Evolutionary conservation across 805 yeast genomes (phyloP).

Genomic region (Saccharomycopsis malanga): DNA sequence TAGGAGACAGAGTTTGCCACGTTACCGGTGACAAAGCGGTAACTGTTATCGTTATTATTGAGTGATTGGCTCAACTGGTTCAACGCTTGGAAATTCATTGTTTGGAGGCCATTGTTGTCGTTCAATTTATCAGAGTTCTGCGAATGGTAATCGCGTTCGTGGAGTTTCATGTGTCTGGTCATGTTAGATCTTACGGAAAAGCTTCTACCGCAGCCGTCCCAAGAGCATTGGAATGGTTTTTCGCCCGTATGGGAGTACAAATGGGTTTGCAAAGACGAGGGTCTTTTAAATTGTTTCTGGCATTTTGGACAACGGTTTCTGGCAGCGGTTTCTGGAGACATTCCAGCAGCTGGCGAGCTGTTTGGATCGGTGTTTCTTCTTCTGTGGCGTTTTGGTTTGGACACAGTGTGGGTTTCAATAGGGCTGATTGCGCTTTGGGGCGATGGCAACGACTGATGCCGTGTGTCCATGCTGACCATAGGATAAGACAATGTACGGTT

Average conservation of each 20-base stretch:
- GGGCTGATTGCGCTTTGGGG: background rate
- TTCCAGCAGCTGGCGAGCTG: constrained; percentile 24
- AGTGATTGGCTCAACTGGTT: background rate
- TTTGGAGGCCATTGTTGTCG: background rate
- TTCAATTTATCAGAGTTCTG: background rate
- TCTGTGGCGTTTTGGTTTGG: constrained; percentile 16
- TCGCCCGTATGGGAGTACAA: constrained; percentile 77
- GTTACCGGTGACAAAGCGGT: too few species aligned
- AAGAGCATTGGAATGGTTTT: constrained; percentile 58
- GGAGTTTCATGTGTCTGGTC: constrained; percentile 72
- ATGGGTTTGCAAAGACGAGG: constrained; percentile 77
- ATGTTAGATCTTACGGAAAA: constrained; percentile 77
- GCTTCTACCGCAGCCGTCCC: constrained; percentile 58
- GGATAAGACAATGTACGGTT: background rate
- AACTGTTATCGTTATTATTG: too few species aligned
- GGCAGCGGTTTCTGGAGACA: constrained; percentile 40
- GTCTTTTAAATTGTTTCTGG: constrained; percentile 71
- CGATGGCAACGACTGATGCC: constrained; percentile 1
- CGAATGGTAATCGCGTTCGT: constrained; percentile 30
- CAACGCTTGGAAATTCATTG: background rate
- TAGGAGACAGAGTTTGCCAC: too few species aligned
- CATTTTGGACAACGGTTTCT: constrained; percentile 49
- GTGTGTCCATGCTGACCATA: background rate
- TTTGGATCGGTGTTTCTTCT: constrained; percentile 20
- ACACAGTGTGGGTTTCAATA: background rate